Conservation (phyloP, 768 basidiomycete species). For the Hirschioporus abietinus region DNA sequence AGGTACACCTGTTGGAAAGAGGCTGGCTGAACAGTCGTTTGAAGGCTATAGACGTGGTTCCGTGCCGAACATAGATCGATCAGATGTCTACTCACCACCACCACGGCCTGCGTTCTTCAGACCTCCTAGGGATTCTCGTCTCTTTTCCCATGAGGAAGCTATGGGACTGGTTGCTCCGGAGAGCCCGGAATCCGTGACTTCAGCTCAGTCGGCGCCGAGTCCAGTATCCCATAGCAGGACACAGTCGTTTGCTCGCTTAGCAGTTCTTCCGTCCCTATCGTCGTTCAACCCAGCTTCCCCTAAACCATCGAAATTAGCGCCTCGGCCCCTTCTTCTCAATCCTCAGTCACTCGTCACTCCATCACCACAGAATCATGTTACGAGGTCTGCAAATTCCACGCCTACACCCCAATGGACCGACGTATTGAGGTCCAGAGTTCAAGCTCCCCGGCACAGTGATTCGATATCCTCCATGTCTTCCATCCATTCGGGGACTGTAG, state of each 20-base stretch:
- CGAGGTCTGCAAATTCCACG: slow-evolving; percentile 30
- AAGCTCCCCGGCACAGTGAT: slow-evolving; percentile 35
- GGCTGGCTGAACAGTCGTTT: not conserved
- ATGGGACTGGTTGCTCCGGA: slow-evolving; percentile 23
- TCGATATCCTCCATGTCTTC: slow-evolving; percentile 57
- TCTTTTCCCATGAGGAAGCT: slow-evolving; percentile 28
- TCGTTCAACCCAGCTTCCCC: slow-evolving; percentile 27
- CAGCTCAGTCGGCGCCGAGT: slow-evolving; percentile 5
- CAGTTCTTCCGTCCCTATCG: slow-evolving; percentile 33
- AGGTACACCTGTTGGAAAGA: not conserved
- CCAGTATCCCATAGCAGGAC: not conserved
- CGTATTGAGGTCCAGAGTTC: slow-evolving; percentile 36
- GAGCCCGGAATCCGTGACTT: slow-evolving; percentile 27
- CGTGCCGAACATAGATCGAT: slow-evolving; percentile 32
- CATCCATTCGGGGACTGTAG: slow-evolving; percentile 48
- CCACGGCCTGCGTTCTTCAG: slow-evolving; percentile 53
- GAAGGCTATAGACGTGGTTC: slow-evolving; percentile 32
- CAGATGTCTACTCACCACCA: slow-evolving; percentile 45
- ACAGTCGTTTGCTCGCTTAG: slow-evolving; percentile 16
- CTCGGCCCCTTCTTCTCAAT: slow-evolving; percentile 61
- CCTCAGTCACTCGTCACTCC: slow-evolving; percentile 43
- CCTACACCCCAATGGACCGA: slow-evolving; percentile 42
- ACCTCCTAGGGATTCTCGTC: slow-evolving; percentile 51
- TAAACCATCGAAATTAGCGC: slow-evolving; percentile 43
- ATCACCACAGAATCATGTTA: slow-evolving; percentile 15